Evolutionary conservation across 495 filamentous ascomycete species (phyloP).

Genomic region (Aeminium ludgeri): DNA sequence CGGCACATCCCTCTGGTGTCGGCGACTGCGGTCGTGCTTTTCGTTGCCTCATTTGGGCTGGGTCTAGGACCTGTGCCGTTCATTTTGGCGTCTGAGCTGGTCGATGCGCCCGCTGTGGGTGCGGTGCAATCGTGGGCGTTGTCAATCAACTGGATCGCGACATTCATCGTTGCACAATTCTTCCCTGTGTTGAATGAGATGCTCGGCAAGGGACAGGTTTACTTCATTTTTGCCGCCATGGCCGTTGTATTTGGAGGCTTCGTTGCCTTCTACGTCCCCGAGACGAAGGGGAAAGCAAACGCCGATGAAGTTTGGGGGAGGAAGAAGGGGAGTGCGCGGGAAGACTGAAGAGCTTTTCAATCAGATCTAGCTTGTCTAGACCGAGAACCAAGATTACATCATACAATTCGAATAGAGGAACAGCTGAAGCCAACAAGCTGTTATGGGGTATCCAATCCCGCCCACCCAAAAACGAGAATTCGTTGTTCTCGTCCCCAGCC

Average conservation of each 20-base stretch:
- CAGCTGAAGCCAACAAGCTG: no score
- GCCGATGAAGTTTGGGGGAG: conserved; percentile 82
- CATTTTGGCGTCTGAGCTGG: conserved; percentile 77
- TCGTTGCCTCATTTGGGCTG: conserved; percentile 79
- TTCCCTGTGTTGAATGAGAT: conserved; percentile 71
- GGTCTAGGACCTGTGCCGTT: conserved; percentile 89
- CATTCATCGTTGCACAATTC: conserved; percentile 81
- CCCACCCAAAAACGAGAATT: no score
- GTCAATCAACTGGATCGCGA: conserved; percentile 77
- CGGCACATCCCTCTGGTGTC: conserved; percentile 52
- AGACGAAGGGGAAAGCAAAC: conserved; percentile 66
- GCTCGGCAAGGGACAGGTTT: conserved; percentile 63
- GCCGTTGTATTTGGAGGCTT: conserved; percentile 49
- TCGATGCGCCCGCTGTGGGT: conserved; percentile 73
- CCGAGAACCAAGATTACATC: no score
- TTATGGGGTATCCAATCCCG: no score
- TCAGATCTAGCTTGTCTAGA: not conserved
- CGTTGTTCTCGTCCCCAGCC: not conserved
- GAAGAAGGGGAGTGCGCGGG: conserved; percentile 23
- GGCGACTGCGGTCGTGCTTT: conserved; percentile 62
- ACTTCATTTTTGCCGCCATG: conserved; percentile 68
- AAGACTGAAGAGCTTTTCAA: conserved; percentile 5
- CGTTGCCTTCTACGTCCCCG: conserved; percentile 54
- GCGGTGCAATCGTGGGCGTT: conserved; percentile 73
- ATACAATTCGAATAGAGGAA: no score